phyloP scores from a whole-genome alignment of 2,329 filamentous ascomycete species.

The Atkinsonella hypoxylon region DNA sequence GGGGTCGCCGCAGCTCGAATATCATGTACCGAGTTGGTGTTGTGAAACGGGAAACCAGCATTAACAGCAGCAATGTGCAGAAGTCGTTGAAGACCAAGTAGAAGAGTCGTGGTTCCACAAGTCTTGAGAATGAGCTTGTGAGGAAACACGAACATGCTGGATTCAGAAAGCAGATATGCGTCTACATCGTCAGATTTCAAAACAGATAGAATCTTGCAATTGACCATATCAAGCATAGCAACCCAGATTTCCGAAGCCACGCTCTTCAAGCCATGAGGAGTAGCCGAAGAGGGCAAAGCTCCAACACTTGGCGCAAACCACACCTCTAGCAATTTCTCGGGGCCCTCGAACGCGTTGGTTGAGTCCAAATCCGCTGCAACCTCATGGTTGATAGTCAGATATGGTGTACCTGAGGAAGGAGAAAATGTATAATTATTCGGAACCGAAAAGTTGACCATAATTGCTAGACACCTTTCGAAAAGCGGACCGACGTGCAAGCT shows the following conservation, averaged over 20 bases:
- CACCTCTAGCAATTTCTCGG: conserved; percentile 95
- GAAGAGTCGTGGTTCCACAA: conserved; percentile 88
- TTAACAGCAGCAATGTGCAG: conserved; percentile 81
- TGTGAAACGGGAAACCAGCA: conserved; percentile 79
- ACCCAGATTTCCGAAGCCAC: conserved; percentile 83
- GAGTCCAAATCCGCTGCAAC: conserved; percentile 88
- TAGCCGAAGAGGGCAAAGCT: conserved; percentile 56
- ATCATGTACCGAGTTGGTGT: conserved; percentile 52
- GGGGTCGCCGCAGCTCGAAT: conserved; percentile 71
- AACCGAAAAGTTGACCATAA: conserved; percentile 73
- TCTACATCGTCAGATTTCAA: conserved; percentile 90
- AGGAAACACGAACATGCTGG: conserved; percentile 99
- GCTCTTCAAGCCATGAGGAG: conserved; percentile 70
- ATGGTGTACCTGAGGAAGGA: conserved; percentile 70
- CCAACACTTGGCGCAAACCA: conserved; percentile 83
- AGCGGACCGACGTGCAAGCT: neutral
- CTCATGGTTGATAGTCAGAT: conserved; percentile 94
- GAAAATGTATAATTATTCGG: conserved; percentile 74
- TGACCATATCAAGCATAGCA: conserved; percentile 93
- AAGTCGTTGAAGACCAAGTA: conserved; percentile 80
- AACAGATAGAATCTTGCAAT: conserved; percentile 94
- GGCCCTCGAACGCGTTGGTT: conserved; percentile 92
- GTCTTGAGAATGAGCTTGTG: conserved; percentile 99
- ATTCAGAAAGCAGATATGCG: conserved; percentile 93
- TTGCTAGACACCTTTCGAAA: neutral